Percentiles rank a stretch among this genome's conserved stretches.
phyloP scores from a whole-genome alignment of 495 filamentous ascomycete species.

The Podospora australis region DNA sequence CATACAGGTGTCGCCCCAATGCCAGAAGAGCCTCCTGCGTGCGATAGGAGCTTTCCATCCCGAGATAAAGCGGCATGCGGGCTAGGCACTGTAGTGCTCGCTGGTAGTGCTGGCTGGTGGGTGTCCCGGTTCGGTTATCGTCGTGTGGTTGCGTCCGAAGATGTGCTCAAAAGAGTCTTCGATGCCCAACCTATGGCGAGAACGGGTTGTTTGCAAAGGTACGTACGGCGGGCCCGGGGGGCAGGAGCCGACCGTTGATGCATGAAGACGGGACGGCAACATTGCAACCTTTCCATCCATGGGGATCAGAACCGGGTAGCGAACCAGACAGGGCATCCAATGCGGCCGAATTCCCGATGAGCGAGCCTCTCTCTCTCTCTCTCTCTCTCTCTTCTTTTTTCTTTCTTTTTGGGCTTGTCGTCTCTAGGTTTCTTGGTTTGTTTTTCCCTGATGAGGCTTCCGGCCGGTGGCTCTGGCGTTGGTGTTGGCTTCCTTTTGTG shows the following conservation, averaged over 20 bases:
- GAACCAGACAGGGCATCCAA: not conserved
- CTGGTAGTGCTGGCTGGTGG: too few relatives aligned
- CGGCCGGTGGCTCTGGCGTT: not conserved
- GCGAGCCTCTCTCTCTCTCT: too few relatives aligned
- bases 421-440: not conserved
- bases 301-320: not conserved
- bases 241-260: conserved; percentile 5
- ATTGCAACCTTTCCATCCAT: not conserved
- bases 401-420: too few relatives aligned
- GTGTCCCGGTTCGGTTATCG: too few relatives aligned
- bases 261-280: too few relatives aligned
- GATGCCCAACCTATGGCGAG: too few relatives aligned
- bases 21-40: not conserved
- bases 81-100: too few relatives aligned
- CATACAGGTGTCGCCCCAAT: not conserved
- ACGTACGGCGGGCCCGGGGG: conserved; percentile 1
- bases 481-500: not conserved
- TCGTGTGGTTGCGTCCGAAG: too few relatives aligned
- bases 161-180: too few relatives aligned
- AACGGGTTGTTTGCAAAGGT: too few relatives aligned
- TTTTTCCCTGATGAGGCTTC: too few relatives aligned
- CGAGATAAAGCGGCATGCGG: not conserved
- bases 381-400: not conserved
- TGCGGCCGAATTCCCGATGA: conserved; percentile 2
- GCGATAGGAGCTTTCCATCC: not conserved